A percentile compares a stretch with the other conserved stretches of the same genome.
phyloP scores from a whole-genome alignment of 202 grass and related monocot species.

The Saccharum hybrid region DNA sequence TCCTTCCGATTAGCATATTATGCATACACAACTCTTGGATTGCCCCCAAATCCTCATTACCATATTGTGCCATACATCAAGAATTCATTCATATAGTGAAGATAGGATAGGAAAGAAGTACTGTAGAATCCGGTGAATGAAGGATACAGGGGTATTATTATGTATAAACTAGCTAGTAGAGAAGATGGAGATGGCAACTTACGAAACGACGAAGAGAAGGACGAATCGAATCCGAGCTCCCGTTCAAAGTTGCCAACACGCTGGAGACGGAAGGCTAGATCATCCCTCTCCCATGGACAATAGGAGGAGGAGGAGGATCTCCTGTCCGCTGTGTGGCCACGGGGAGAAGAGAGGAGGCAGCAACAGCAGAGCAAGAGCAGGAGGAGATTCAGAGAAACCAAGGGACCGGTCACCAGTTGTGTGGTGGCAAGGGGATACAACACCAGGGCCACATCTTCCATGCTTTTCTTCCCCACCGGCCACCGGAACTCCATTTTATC shows the following conservation, averaged over 20 bases:
- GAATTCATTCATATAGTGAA: neutral
- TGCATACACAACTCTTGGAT: neutral
- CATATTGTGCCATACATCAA: neutral
- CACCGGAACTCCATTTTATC: neutral
- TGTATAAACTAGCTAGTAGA: neutral
- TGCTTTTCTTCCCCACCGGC: neutral
- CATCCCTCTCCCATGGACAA: neutral
- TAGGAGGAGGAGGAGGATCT: too few species aligned
- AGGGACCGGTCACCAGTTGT: neutral
- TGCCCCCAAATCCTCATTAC: too few species aligned
- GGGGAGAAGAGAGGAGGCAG: neutral
- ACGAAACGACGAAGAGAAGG: neutral
- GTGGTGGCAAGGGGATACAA: slow-evolving; percentile 27
- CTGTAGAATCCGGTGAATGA: neutral
- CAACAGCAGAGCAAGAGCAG: too few species aligned
- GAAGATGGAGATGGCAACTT: neutral
- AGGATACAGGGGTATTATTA: neutral
- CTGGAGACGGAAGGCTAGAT: too few species aligned
- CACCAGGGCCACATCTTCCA: slow-evolving; percentile 32
- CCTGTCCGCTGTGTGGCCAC: neutral
- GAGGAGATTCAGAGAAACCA: neutral
- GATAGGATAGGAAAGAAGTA: neutral
- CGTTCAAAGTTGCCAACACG: too few species aligned
- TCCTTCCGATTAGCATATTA: neutral
- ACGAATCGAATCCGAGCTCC: neutral